Conservation (phyloP, 2,329 filamentous ascomycete species). For the Neonectria faginata region DNA sequence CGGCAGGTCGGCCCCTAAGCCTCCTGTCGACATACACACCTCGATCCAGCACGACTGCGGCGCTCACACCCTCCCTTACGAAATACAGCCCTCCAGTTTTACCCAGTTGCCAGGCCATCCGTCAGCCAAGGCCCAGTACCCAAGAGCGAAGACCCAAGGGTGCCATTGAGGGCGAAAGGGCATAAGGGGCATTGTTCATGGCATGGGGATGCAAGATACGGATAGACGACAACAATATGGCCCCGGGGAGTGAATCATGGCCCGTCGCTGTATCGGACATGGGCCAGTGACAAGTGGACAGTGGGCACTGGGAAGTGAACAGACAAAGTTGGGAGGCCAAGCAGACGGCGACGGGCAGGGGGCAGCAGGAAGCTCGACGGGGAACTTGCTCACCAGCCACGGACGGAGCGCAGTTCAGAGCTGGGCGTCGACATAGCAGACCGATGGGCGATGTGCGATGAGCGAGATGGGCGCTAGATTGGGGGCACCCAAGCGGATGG, state of each 20-base stretch:
- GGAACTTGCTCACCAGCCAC: not conserved
- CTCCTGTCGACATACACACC: slow-evolving; percentile 42
- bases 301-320: not conserved
- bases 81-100: not conserved
- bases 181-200: slow-evolving; percentile 6
- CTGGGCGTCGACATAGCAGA: slow-evolving; percentile 6
- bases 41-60: slow-evolving; percentile 39
- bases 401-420: not conserved
- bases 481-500: slow-evolving; percentile 38
- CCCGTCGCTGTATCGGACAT: slow-evolving; percentile 14
- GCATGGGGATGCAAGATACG: slow-evolving; percentile 10
- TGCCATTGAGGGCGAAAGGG: slow-evolving; percentile 29
- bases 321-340: not conserved
- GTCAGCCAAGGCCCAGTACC: not conserved
- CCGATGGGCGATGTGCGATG: slow-evolving; percentile 30
- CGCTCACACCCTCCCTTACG: slow-evolving; percentile 23
- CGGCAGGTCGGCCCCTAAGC: slow-evolving; percentile 1
- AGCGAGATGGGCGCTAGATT: slow-evolving; percentile 42
- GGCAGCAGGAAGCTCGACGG: not conserved
- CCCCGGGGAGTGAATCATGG: slow-evolving; percentile 7
- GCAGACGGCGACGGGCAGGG: not conserved
- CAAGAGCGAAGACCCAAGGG: slow-evolving; percentile 13
- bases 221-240: slow-evolving; percentile 11
- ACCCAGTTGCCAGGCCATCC: slow-evolving; percentile 6
- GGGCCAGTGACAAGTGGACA: slow-evolving; percentile 8